Evolutionary conservation across 2,329 filamentous ascomycete genomes (phyloP), one percentile per base, ranked within the genome.

Genomic region (Beauveria pseudobassiana): DNA sequence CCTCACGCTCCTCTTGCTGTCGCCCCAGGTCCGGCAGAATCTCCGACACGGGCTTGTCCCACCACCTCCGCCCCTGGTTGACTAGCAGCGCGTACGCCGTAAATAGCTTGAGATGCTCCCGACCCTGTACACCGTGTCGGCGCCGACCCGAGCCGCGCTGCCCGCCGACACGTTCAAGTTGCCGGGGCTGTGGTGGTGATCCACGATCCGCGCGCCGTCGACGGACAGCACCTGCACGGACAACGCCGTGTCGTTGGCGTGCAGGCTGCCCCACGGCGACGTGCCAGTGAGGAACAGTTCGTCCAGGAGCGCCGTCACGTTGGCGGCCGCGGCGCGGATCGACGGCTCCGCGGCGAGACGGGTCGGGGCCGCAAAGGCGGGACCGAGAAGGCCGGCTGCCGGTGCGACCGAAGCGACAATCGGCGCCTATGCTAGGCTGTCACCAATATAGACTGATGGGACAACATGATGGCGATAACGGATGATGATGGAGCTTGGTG

Each of bases 151-250:
- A 2, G 42, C 40, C 5, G 57, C 58, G 20, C 63, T 64, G 4
- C 64, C 63, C 18, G 61, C 64, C 22, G 64, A 65, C n/a, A 45
- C 20, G 22, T 65, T 65, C 5, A 64, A 48, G 16, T 30, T 57
- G 24, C 30, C 43, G 18, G 63, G 62, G 7, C 59, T 64, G 40
- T 64, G 57, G 22, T 64, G 61, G 22, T 63, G 63, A 52, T 63
- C 64, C 16, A 55, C 9, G 9, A 30, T 30, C 28, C 9, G 28
- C 9, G 3, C 30, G 46, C 59, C 63, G 8, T 62, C 34, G 24
- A 49, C 34, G 14, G 64, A 64, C 16, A 51, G n/a, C 12, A 62
- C 59, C 6, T 54, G 60, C 34, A 64, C 38, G 6, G 64, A 64
- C 20, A 65, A 49, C 1, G 64, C 63, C 6, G 63, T 64, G 8